Evolutionary conservation across 148 eudicot species (phyloP), one percentile per base, ranked within the genome.

Genomic region (Silene conica): DNA sequence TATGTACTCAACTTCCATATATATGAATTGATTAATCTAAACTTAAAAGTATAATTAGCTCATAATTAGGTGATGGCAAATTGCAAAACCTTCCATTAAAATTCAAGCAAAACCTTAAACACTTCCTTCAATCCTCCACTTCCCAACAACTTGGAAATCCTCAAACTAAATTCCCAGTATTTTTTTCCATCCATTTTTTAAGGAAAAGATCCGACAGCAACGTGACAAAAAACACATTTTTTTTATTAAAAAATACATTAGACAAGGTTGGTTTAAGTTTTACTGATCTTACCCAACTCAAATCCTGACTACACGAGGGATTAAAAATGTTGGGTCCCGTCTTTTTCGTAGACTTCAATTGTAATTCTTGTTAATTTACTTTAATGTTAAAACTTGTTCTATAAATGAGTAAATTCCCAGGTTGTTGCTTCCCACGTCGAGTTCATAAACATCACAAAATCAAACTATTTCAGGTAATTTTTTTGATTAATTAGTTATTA

Each of bases 281-380:
- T n/a, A n/a, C n/a, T n/a, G n/a, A n/a, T n/a, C n/a, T n/a, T n/a
- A n/a, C n/a, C n/a, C n/a, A n/a, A n/a, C n/a, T n/a, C n/a, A n/a
- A n/a, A n/a, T n/a, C n/a, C n/a, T n/a, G n/a, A n/a, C n/a, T n/a
- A n/a, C n/a, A n/a, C n/a, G n/a, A n/a, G n/a, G n/a, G n/a, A n/a
- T n/a, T n/a, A n/a, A n/a, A 63, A 68, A 59, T 38, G 77, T 67
- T 82, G 84, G 79, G 45, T 82, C 82, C 84, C 75, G 72, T 63
- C n/a, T n/a, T 60, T 83, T 80, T 78, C 75, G 55, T 78, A 74
- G 70, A 77, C 84, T 86, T 82, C 67, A 77, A 83, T 84, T 78
- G 73, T 60, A 74, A 80, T 56, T 38, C 73, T 50, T 56, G 41
- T 70, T 43, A 38, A 34, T 18, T 61, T 67, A 66, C 15, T 9